These are phyloP conservation scores for Ascocoryne sarcoides DNA, from an alignment of 2,329 filamentous ascomycete genomes.

Conservation along the genomic window DNA sequence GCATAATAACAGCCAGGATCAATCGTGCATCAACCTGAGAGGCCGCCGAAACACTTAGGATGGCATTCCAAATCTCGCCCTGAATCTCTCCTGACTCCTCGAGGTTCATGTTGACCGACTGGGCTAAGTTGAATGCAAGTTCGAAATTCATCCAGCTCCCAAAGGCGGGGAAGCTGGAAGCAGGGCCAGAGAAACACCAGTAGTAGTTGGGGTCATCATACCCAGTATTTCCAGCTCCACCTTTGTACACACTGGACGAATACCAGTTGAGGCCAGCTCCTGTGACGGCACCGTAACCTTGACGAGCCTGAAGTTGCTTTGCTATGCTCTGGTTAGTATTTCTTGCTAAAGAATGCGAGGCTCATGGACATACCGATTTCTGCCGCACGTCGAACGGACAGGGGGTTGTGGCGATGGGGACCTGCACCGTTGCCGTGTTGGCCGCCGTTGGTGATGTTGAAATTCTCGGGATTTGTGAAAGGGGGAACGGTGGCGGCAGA, in stretches of 20 bases:
- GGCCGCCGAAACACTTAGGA: slow-evolving; percentile 9
- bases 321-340: too few relatives aligned
- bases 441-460: neutral
- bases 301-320: neutral
- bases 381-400: neutral
- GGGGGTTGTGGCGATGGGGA: neutral
- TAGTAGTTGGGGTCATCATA: slow-evolving; percentile 11
- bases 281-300: neutral
- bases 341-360: too few relatives aligned
- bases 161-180: slow-evolving; percentile 17
- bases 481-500: too few relatives aligned
- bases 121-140: slow-evolving; percentile 12
- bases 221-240: slow-evolving; percentile 17
- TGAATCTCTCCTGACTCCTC: neutral
- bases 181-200: slow-evolving; percentile 11
- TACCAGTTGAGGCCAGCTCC: slow-evolving; percentile 5
- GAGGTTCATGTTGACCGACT: neutral
- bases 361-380: neutral
- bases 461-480: neutral
- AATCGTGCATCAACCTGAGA: slow-evolving; percentile 20
- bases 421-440: neutral
- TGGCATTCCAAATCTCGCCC: slow-evolving; percentile 6
- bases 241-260: slow-evolving; percentile 5
- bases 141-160: slow-evolving; percentile 18
- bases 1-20: slow-evolving; percentile 24